A percentile compares a stretch with the other conserved stretches of the same genome.
Evolutionary conservation across 345 rosid species (phyloP).

Genomic region (Capsella bursapastoris): DNA sequence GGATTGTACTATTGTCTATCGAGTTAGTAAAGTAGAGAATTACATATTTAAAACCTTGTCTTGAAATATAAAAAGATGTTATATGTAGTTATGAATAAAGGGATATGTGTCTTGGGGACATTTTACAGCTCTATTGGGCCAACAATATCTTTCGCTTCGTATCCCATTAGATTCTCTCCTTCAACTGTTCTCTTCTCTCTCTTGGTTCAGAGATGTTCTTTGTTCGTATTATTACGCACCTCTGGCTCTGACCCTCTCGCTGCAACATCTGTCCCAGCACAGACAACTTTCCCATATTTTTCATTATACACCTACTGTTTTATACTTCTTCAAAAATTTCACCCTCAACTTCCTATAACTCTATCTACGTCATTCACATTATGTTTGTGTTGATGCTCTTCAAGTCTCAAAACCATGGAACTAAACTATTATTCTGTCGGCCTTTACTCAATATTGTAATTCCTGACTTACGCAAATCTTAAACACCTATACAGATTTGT

Average conservation of each 20-base stretch:
- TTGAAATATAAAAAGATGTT: neutral
- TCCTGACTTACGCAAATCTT: neutral
- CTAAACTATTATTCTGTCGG: slow-evolving; percentile 14
- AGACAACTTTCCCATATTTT: slow-evolving; percentile 20
- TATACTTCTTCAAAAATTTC: neutral
- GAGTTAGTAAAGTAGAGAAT: too few relatives aligned
- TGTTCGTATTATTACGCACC: slow-evolving; percentile 39
- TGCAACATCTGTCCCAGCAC: slow-evolving; percentile 42
- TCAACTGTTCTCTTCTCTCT: neutral
- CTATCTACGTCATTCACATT: neutral
- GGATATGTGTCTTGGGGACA: slow-evolving; percentile 14
- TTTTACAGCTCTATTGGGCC: slow-evolving; percentile 37
- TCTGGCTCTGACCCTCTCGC: slow-evolving; percentile 45
- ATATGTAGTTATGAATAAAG: neutral
- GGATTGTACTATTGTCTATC: neutral
- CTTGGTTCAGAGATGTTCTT: slow-evolving; percentile 28
- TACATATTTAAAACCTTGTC: too few relatives aligned
- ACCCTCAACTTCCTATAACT: slow-evolving; percentile 15
- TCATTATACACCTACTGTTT: neutral
- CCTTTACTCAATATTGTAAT: neutral
- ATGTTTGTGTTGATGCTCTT: slow-evolving; percentile 13
- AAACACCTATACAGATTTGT: neutral
- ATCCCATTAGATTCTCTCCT: slow-evolving; percentile 32
- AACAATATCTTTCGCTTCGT: slow-evolving; percentile 40
- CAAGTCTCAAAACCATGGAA: slow-evolving; percentile 20